phyloP scores from a whole-genome alignment of 129 eudicot genomes.

The Logfia minima region DNA sequence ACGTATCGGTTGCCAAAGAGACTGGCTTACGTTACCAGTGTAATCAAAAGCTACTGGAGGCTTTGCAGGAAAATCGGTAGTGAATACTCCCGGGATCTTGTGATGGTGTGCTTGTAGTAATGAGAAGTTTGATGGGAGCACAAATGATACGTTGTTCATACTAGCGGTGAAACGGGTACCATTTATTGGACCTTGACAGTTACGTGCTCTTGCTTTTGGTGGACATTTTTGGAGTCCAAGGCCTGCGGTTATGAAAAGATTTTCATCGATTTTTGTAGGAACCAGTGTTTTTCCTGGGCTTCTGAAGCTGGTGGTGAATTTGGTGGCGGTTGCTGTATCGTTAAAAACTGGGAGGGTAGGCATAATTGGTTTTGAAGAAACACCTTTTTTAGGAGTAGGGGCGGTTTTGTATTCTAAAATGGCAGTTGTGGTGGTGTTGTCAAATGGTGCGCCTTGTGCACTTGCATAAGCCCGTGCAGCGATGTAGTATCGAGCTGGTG shows the following conservation, averaged over 20 bases:
- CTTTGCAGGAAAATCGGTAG: conserved; percentile 63
- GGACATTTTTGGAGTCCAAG: conserved; percentile 76
- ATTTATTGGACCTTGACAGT: conserved; percentile 78
- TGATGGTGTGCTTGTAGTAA: conserved; percentile 77
- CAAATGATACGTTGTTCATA: conserved; percentile 85
- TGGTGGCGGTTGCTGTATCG: conserved; percentile 77
- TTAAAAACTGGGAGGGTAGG: conserved; percentile 77
- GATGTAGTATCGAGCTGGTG: conserved; percentile 77
- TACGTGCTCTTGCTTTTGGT: conserved; percentile 36
- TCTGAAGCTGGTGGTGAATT: conserved; percentile 63
- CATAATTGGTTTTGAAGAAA: conserved; percentile 46
- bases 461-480: conserved; percentile 87
- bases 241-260: conserved; percentile 67
- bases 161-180: conserved; percentile 92
- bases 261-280: conserved; percentile 65
- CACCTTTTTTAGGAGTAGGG: conserved; percentile 25
- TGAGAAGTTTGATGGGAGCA: conserved; percentile 74
- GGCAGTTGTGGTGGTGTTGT: conserved; percentile 94
- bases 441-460: conserved; percentile 81
- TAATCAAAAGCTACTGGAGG: conserved; percentile 80
- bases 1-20: conserved; percentile 68
- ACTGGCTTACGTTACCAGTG: conserved; percentile 76
- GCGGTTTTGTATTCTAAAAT: conserved; percentile 69
- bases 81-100: conserved; percentile 72
- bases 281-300: conserved; percentile 54